A percentile compares a stretch with the other conserved stretches of the same genome.
phyloP scores from a whole-genome alignment of 2,329 filamentous ascomycete genomes.

The Penicillium sp. region DNA sequence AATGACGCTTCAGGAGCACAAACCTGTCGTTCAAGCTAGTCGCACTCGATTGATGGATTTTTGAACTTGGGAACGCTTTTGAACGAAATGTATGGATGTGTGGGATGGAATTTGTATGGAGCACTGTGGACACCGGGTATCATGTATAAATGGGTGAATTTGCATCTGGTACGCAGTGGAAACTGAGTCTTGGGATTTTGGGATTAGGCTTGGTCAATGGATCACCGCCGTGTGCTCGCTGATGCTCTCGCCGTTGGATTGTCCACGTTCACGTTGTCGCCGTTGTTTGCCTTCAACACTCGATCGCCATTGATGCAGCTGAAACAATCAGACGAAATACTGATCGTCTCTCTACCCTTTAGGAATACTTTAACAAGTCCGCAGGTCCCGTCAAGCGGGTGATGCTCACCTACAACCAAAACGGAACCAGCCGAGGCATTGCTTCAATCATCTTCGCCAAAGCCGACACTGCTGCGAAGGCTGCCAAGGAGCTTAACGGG shows the following conservation, averaged over 20 bases:
- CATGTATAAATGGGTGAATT: neutral
- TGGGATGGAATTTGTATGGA: slow-evolving; percentile 6
- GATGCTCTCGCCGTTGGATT: slow-evolving; percentile 43
- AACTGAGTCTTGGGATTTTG: neutral
- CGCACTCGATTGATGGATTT: slow-evolving; percentile 8
- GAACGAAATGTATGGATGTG: slow-evolving; percentile 5
- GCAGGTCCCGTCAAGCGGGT: slow-evolving; percentile 90
- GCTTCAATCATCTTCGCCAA: slow-evolving; percentile 86
- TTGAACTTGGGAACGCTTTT: slow-evolving; percentile 1
- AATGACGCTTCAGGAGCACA: slow-evolving; percentile 1
- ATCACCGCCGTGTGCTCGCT: slow-evolving; percentile 60
- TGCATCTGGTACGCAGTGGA: neutral
- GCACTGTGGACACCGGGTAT: neutral
- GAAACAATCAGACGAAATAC: slow-evolving; percentile 38
- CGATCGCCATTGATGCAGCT: slow-evolving; percentile 22
- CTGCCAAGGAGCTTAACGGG: slow-evolving; percentile 80
- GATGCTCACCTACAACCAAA: slow-evolving; percentile 88
- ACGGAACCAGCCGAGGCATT: slow-evolving; percentile 86
- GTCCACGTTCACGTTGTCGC: slow-evolving; percentile 26
- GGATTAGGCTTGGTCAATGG: slow-evolving; percentile 26
- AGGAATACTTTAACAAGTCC: slow-evolving; percentile 94
- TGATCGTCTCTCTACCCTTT: slow-evolving; percentile 54
- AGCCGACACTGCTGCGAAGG: slow-evolving; percentile 77
- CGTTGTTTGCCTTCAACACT: slow-evolving; percentile 25
- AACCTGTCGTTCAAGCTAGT: slow-evolving; percentile 12